Evolutionary conservation across 306 rosid genomes (phyloP).

Genomic region (Trifolium repens): DNA sequence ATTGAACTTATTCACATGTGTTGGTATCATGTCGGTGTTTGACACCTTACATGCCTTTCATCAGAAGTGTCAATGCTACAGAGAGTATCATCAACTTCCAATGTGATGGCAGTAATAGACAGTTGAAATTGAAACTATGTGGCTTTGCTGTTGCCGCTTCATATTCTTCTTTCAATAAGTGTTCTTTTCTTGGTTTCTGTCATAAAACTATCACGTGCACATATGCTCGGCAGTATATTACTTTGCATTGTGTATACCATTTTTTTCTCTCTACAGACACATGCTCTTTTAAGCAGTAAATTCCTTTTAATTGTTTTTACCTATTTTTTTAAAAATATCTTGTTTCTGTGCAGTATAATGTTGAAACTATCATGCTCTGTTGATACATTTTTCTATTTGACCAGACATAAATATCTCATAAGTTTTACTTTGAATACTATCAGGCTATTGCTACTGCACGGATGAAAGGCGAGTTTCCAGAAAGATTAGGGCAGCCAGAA

Average conservation of each 20-base stretch:
- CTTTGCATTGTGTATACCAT: background rate
- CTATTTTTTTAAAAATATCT: background rate
- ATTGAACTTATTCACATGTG: too few species aligned
- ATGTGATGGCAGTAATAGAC: constrained; percentile 21
- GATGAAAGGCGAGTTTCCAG: constrained; percentile 98
- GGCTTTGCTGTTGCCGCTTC: constrained; percentile 15
- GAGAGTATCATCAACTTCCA: background rate
- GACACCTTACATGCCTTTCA: too few species aligned
- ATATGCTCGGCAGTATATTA: background rate
- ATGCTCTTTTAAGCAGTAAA: constrained; percentile 13
- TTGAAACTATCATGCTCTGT: constrained; percentile 3
- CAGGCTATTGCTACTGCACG: constrained; percentile 98
- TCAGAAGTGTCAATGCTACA: too few species aligned
- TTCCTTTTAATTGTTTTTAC: constrained; percentile 20
- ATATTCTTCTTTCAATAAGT: background rate
- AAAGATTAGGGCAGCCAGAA: constrained; percentile 95
- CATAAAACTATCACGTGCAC: background rate
- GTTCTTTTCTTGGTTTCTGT: constrained; percentile 27
- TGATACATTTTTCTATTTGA: constrained; percentile 29
- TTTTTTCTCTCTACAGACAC: constrained; percentile 4
- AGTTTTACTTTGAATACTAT: constrained; percentile 40
- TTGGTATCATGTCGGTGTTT: too few species aligned
- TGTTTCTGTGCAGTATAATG: constrained; percentile 23
- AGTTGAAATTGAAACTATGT: constrained; percentile 14
- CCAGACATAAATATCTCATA: constrained; percentile 22